Evolutionary conservation across 257 asterid genomes (phyloP), one percentile per base, ranked within the genome.

Genomic region (Sherardia arvensis): DNA sequence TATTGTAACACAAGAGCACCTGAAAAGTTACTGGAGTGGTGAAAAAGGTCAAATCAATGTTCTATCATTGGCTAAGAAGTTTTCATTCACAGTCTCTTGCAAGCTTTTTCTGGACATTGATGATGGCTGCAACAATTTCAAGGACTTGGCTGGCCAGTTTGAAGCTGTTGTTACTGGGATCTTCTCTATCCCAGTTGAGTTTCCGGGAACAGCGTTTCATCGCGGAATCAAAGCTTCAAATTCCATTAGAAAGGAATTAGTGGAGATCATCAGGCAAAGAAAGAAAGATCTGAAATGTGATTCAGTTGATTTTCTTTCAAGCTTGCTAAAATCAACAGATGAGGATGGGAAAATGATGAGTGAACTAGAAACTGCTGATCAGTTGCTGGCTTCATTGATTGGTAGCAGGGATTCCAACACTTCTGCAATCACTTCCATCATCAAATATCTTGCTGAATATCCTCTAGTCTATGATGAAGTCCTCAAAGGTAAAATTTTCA

Each of bases 371-470:
- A 40, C 23, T 23, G 10, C 66, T 62, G 66, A 62, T 25, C 53
- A 62, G 2, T 2, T 62, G 10, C 17, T 38, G 36, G 66, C 34
- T 21, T 22, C 55, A 8, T 22, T 62, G 2, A 5, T 40, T 36
- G 66, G 53, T 23, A 62, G 66, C 54, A 38, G 48, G 32, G 66
- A 62, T 26, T 43, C 66, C 17, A 43, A 29, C 22, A 40, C 55
- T 15, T 33, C 66, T 22, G 34, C 33, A 25, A 62, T 62, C 54
- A 62, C 66, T 62, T 62, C 10, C 29, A 38, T 23, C n/a, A 43
- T 62, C 26, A 62, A 62, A 17, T 62, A 62, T 25, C 54, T 62
- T 40, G 66, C 64, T 33, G 49, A 59, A 59, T 59, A 26, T 33
- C 64, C 64, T 30, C 48, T 30, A 29, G 23, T 59, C 66, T 43